Conservation (phyloP, 495 filamentous ascomycete genomes). For the Oleoguttula mirabilis region DNA sequence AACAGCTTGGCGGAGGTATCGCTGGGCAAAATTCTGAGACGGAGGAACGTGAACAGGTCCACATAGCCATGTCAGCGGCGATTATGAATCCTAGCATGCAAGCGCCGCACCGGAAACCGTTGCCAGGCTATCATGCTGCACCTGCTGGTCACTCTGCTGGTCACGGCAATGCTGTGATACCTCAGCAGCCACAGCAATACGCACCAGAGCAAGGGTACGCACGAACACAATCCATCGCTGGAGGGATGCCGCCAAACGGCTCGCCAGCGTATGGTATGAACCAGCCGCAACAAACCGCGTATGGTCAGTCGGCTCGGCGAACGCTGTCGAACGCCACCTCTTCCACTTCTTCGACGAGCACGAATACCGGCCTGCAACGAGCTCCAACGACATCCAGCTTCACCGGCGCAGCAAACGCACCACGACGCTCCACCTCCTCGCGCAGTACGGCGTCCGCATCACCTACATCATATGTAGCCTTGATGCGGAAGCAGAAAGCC, state of each 20-base stretch:
- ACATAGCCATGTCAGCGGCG: slow-evolving; percentile 7
- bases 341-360: slow-evolving; percentile 31
- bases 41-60: neutral
- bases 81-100: slow-evolving; percentile 11
- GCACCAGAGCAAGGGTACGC: neutral
- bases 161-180: neutral
- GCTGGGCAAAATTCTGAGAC: neutral
- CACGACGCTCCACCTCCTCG: slow-evolving; percentile 62
- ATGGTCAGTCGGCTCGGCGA: slow-evolving; percentile 21
- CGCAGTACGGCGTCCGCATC: slow-evolving; percentile 53
- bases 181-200: slow-evolving; percentile 1
- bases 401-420: slow-evolving; percentile 36
- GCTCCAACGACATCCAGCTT: slow-evolving; percentile 33
- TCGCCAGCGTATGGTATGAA: slow-evolving; percentile 4
- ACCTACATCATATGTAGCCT: slow-evolving; percentile 73
- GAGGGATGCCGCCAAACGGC: neutral
- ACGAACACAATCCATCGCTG: neutral
- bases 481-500: slow-evolving; percentile 90
- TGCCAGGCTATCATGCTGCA: slow-evolving; percentile 5
- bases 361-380: slow-evolving; percentile 19
- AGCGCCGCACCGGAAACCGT: slow-evolving; percentile 13
- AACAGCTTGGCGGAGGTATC: too few species aligned
- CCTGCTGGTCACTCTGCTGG: slow-evolving; percentile 3
- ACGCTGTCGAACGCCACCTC: slow-evolving; percentile 35
- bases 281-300: slow-evolving; percentile 9